Evolutionary conservation across 1,284 basidiomycete species (phyloP).

Genomic region (Pholiota adiposa): DNA sequence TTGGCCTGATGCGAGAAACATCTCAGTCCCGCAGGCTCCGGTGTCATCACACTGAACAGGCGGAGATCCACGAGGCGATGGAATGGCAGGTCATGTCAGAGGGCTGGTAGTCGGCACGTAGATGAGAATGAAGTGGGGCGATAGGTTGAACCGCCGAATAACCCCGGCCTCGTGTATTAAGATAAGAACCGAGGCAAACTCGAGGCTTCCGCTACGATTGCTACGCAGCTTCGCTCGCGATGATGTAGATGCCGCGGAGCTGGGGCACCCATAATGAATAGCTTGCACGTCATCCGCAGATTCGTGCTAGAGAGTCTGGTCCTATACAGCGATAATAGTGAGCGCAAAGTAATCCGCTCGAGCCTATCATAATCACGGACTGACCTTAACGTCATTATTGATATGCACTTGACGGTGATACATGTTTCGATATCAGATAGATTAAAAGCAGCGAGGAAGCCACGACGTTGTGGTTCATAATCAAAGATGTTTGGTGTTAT

Average conservation of each 20-base stretch:
- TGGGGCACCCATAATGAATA: no score
- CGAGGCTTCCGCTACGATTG: not conserved
- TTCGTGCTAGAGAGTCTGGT: no score
- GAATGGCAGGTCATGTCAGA: constrained; percentile 16
- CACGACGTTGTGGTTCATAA: no score
- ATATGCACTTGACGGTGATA: not conserved
- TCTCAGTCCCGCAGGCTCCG: not conserved
- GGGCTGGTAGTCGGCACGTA: not conserved
- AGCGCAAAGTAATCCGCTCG: no score
- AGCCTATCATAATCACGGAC: no score
- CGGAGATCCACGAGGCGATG: constrained; percentile 13
- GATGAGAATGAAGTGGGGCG: not conserved
- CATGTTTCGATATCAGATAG: not conserved
- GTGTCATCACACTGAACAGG: not conserved
- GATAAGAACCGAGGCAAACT: not conserved
- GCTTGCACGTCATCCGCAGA: no score
- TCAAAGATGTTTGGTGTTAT: no score
- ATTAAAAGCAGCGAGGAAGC: not conserved
- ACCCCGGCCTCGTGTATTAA: not conserved
- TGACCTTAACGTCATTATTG: no score
- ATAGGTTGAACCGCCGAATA: not conserved
- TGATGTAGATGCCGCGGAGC: no score
- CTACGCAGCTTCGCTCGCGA: no score
- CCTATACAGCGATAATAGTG: no score
- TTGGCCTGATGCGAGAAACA: no score